phyloP scores from a whole-genome alignment of 345 rosid species.

The Hibiscus syriacus region DNA sequence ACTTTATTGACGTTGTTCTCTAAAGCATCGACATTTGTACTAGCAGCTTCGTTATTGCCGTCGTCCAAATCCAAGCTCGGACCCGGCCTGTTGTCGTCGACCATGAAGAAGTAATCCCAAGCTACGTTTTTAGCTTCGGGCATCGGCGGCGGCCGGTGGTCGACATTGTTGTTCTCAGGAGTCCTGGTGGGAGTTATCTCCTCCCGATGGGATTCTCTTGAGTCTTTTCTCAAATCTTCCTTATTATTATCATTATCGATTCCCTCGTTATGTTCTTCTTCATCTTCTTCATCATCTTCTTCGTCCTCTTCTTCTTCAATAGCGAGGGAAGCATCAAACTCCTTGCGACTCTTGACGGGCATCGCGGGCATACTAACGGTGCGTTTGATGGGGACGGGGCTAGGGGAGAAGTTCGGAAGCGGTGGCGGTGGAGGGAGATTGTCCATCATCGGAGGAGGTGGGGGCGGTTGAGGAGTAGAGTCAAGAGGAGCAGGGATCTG shows the following conservation, averaged over 20 bases:
- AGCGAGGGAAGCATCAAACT: too few species aligned
- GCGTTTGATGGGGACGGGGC: too few species aligned
- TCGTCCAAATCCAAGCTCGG: slow-evolving; percentile 43
- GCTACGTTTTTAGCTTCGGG: slow-evolving; percentile 36
- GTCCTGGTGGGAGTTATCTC: slow-evolving; percentile 31
- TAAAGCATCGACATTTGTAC: slow-evolving; percentile 13
- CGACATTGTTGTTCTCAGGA: slow-evolving; percentile 20
- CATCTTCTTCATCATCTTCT: slow-evolving; percentile 7
- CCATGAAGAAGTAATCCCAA: slow-evolving; percentile 66
- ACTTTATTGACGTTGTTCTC: slow-evolving; percentile 19
- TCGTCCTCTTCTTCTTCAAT: slow-evolving; percentile 25
- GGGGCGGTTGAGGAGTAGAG: too few species aligned
- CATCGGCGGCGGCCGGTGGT: slow-evolving; percentile 33
- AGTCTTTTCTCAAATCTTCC: slow-evolving; percentile 20
- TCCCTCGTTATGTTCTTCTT: slow-evolving; percentile 16
- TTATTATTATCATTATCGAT: slow-evolving; percentile 10
- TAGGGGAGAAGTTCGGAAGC: too few species aligned
- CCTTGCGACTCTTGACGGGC: too few species aligned
- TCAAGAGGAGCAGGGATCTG: too few species aligned
- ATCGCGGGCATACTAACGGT: too few species aligned
- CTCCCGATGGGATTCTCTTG: slow-evolving; percentile 23
- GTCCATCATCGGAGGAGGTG: too few species aligned
- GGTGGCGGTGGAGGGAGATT: too few species aligned
- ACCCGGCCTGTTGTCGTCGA: slow-evolving; percentile 48
- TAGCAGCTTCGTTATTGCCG: slow-evolving; percentile 21